Percentiles rank a stretch among this genome's conserved stretches.
These are phyloP conservation scores for Paraleonurus japonicus DNA, from an alignment of 257 asterid genomes.

Conservation along the genomic window DNA sequence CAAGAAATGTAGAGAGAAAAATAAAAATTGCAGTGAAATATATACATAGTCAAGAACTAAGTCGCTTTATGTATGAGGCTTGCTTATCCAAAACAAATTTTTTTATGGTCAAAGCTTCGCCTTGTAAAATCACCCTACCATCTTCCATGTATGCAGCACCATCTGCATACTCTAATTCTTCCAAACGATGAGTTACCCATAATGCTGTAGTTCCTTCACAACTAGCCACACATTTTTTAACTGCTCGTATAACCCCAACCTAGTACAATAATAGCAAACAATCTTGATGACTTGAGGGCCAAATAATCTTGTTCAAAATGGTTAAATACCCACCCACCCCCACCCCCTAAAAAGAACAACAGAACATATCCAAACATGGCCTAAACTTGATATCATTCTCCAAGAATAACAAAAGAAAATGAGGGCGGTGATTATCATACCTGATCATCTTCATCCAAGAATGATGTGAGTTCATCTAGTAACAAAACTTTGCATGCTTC, in stretches of 20 bases:
- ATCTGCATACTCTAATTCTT: constrained; percentile 88
- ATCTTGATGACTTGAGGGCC: not conserved
- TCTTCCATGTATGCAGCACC: constrained; percentile 92
- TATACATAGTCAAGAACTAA: constrained; percentile 32
- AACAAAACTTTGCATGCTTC: constrained; percentile 88
- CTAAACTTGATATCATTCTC: not conserved
- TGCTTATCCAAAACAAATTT: constrained; percentile 58
- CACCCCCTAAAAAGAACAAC: too few species aligned
- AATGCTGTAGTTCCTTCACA: constrained; percentile 73
- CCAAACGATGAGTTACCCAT: constrained; percentile 95
- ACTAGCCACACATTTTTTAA: constrained; percentile 58
- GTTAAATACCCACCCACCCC: too few species aligned
- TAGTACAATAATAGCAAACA: constrained; percentile 22
- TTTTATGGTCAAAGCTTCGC: constrained; percentile 52
- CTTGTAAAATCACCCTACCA: constrained; percentile 64
- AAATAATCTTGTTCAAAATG: too few species aligned
- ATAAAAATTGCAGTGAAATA: not conserved
- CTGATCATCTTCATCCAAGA: constrained; percentile 95
- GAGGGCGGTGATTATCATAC: constrained; percentile 31
- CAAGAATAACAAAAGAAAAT: not conserved
- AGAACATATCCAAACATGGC: not conserved
- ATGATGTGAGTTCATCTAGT: constrained; percentile 95
- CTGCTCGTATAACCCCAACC: constrained; percentile 86
- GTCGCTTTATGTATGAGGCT: constrained; percentile 48
- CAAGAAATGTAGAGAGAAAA: not conserved